phyloP scores from a whole-genome alignment of 75 land plant genomes.

The Pinus albicaulis region DNA sequence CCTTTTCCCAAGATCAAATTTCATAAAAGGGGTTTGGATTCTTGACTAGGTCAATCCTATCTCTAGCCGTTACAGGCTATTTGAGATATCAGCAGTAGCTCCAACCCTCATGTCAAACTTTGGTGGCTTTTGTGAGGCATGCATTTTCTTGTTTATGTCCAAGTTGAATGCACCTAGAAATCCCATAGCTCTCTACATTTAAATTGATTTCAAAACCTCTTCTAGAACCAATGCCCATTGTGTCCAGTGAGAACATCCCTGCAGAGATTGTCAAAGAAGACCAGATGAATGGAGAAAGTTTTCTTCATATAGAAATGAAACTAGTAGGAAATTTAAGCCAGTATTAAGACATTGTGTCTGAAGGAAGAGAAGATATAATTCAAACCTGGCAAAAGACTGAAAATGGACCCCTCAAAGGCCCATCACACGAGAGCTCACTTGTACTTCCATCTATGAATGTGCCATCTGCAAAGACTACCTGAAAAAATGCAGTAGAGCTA shows the following conservation, averaged over 20 bases:
- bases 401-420: conserved; percentile 89
- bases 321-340: neutral
- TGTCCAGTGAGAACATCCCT: conserved; percentile 97
- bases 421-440: conserved; percentile 98
- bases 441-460: conserved; percentile 98
- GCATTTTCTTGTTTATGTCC: too few relatives aligned
- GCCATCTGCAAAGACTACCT: conserved; percentile 99
- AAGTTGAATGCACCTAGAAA: too few relatives aligned
- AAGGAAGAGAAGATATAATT: neutral
- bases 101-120: too few relatives aligned
- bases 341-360: neutral
- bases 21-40: too few relatives aligned
- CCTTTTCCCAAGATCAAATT: too few relatives aligned
- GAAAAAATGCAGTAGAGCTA: conserved; percentile 10
- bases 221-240: conserved; percentile 89
- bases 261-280: conserved; percentile 8
- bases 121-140: too few relatives aligned
- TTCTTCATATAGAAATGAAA: neutral
- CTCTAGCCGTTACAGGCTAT: too few relatives aligned
- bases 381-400: conserved; percentile 86
- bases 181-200: conserved; percentile 2
- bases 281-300: neutral
- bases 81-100: too few relatives aligned
- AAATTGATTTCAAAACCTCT: conserved; percentile 63
- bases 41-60: too few relatives aligned